A percentile compares a stretch with the other conserved stretches of the same genome.
phyloP scores from a whole-genome alignment of 1,139 yeast species.

The Sugiyamaella neomexicana region DNA sequence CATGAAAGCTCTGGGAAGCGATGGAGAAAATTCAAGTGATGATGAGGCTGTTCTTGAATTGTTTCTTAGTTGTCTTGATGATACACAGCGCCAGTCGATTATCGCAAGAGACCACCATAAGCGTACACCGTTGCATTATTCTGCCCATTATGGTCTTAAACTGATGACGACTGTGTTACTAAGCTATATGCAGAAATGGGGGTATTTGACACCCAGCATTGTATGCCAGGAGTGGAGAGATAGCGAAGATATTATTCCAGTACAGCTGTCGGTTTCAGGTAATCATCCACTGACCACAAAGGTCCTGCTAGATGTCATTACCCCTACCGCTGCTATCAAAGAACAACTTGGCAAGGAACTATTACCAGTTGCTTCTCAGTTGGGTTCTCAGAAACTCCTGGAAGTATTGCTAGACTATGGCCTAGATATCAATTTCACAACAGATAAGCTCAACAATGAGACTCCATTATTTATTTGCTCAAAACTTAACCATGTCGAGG shows the following conservation, averaged over 20 bases:
- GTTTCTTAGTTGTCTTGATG: conserved; percentile 54
- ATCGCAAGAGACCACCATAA: conserved; percentile 70
- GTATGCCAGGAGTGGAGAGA: conserved; percentile 80
- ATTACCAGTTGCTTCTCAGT: conserved; percentile 61
- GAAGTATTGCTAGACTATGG: conserved; percentile 57
- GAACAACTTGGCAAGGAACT: conserved; percentile 2
- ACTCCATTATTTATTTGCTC: conserved; percentile 81
- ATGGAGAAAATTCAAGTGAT: conserved; percentile 50
- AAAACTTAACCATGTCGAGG: conserved; percentile 56
- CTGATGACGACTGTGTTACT: conserved; percentile 60
- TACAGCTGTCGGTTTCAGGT: conserved; percentile 81
- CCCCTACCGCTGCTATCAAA: conserved; percentile 33
- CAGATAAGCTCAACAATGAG: conserved; percentile 54
- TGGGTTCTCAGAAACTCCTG: conserved; percentile 61
- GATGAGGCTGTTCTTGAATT: conserved; percentile 55
- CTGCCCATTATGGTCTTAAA: conserved; percentile 82
- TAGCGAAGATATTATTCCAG: conserved; percentile 76
- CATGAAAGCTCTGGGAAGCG: conserved; percentile 59
- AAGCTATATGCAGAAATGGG: conserved; percentile 54
- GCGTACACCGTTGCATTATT: conserved; percentile 87
- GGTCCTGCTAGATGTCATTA: conserved; percentile 49
- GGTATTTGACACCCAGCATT: conserved; percentile 48
- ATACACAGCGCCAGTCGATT: conserved; percentile 54
- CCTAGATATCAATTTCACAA: conserved; percentile 64
- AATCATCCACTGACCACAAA: conserved; percentile 77